Evolutionary conservation across 768 basidiomycete species (phyloP).

Genomic region (Mycena venus): DNA sequence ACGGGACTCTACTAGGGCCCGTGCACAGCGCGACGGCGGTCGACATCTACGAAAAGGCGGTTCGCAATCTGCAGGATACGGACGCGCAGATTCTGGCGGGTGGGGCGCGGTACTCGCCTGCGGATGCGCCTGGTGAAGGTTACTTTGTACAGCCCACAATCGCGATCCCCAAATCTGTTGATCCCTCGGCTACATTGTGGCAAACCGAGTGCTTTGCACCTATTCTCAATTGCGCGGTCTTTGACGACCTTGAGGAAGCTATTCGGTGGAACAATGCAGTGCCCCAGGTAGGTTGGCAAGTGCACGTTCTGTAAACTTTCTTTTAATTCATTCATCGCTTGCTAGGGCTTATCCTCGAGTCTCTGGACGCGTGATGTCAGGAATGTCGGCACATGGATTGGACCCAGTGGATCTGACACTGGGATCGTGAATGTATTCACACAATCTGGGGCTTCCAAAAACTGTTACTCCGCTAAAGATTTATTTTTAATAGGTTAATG

Average conservation of each 20-base stretch:
- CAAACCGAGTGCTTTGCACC: conserved; percentile 89
- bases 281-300: conserved; percentile 66
- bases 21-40: conserved; percentile 82
- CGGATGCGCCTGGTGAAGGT: conserved; percentile 57
- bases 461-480: conserved; percentile 24
- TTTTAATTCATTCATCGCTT: conserved; percentile 23
- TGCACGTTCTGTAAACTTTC: conserved; percentile 10
- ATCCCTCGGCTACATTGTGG: conserved; percentile 75
- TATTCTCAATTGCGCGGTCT: conserved; percentile 88
- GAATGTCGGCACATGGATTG: conserved; percentile 92
- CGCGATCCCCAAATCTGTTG: conserved; percentile 71
- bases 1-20: conserved; percentile 85
- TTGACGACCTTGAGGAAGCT: conserved; percentile 88
- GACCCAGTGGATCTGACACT: conserved; percentile 88
- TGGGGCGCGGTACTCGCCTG: conserved; percentile 66
- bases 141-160: conserved; percentile 94
- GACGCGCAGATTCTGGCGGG: conserved; percentile 87
- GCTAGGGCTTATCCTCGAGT: conserved; percentile 87
- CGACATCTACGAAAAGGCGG: conserved; percentile 71
- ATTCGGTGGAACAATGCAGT: conserved; percentile 94
- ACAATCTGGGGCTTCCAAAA: conserved; percentile 42
- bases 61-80: conserved; percentile 70
- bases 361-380: conserved; percentile 91
- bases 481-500: conserved; percentile 59
- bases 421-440: conserved; percentile 88